These are phyloP conservation scores for Trichoderma sp. DNA, from an alignment of 2,329 filamentous ascomycete genomes.

Conservation along the genomic window DNA sequence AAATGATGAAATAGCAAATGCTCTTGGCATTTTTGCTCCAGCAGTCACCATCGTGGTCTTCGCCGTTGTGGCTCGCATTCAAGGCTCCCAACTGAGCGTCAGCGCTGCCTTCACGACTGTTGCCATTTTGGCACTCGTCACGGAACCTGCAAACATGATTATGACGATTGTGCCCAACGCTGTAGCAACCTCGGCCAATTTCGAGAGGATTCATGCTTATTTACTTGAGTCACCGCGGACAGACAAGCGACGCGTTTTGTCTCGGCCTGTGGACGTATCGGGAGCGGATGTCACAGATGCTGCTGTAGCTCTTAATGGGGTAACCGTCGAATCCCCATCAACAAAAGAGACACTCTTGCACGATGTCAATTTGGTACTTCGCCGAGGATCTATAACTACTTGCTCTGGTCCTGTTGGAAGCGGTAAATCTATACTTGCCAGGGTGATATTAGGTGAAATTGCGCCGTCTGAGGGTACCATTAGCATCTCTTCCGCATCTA, in stretches of 20 bases:
- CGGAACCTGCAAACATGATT: slow-evolving; percentile 43
- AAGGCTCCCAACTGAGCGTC: slow-evolving; percentile 29
- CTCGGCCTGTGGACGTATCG: not conserved
- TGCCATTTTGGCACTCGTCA: slow-evolving; percentile 39
- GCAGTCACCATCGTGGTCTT: slow-evolving; percentile 38
- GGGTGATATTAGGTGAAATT: slow-evolving; percentile 24
- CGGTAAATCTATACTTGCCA: slow-evolving; percentile 29
- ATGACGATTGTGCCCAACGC: slow-evolving; percentile 40
- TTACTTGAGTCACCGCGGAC: slow-evolving; percentile 25
- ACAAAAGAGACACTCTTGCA: not conserved
- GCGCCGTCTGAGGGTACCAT: slow-evolving; percentile 8
- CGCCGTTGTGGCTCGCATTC: slow-evolving; percentile 27
- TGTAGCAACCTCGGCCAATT: slow-evolving; percentile 33
- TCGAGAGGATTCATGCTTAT: slow-evolving; percentile 39
- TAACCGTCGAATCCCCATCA: not conserved
- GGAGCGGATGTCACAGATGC: not conserved
- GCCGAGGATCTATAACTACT: slow-evolving; percentile 26
- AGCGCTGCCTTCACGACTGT: slow-evolving; percentile 41
- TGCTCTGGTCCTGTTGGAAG: slow-evolving; percentile 28
- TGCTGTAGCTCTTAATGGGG: slow-evolving; percentile 1
- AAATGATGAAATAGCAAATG: slow-evolving; percentile 34
- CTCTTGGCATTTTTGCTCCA: slow-evolving; percentile 41
- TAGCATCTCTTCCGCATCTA: not conserved
- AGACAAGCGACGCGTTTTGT: not conserved
- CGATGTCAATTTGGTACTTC: slow-evolving; percentile 26